Base-by-base conservation (phyloP, 345 rosid genomes). In the Fremontodendron californicum region DNA sequence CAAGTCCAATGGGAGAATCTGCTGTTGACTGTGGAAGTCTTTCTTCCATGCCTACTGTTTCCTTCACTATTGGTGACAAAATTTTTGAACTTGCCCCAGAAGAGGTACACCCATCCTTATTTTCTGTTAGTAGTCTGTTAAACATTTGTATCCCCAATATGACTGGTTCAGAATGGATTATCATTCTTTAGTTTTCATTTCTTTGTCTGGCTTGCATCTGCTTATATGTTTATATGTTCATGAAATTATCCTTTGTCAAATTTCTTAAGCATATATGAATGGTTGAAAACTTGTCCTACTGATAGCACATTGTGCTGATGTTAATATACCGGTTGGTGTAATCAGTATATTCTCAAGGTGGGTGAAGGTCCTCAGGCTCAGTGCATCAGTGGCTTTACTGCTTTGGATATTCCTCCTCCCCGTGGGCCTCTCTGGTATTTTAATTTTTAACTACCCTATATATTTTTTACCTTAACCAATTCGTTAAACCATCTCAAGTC, bases 351-450 rank as follows among this genome's bases (percentile, higher is more conserved):
- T 77, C 93, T 93, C 77, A 90, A 95, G 87, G 90, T 95, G 45
- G 91, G 94, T 1, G 89, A 89, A 73, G 98, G 93, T 63, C 52
- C 90, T 42, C 80, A 18, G 2, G 92, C 97, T 77, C 96, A 92
- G 80, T 93, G 99, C 93, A 85, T 93, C 73, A 95, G 96, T 68
- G 98, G 99, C 66, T 95, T 93, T 81, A 86, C 88, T 33, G 94
- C 90, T 37, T 33, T 95, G 15, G 99, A 93, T 51, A 80, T 90
- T 58, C 89, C 94, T 61, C 98, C 98, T 43, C 98, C 99, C 27
- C 94, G 88, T 21, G 99, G 99, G 64, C 97, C 97, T 40, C 94
- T 95, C 88, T 92, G 97, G 98, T 94, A 90, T 27, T 51, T 33
- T 19, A 31, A 31, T 49, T 33, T 33, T n/a, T n/a, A n/a, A n/a